These are phyloP conservation scores for Ganoderma lingzhi DNA, from an alignment of 1,284 basidiomycete species.

Conservation along the genomic window DNA sequence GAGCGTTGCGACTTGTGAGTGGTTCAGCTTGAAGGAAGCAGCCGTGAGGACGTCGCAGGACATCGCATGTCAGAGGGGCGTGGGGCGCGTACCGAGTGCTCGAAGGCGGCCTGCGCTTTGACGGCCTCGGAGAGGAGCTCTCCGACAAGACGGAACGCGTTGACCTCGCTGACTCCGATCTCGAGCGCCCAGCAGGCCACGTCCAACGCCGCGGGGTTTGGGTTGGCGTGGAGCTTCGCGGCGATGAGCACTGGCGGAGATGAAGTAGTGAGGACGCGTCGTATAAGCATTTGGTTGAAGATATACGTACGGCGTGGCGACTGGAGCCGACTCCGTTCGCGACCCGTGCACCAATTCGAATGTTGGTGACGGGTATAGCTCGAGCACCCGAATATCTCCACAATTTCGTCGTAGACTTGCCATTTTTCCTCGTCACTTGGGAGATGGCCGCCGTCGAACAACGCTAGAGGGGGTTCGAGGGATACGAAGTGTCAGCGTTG, in stretches of 20 bases:
- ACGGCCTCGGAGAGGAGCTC: background rate
- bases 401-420: background rate
- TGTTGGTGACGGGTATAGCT: background rate
- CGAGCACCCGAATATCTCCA: background rate
- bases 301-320: background rate
- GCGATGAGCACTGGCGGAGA: background rate
- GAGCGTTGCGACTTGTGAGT: background rate
- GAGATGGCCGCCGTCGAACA: background rate
- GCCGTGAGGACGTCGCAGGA: background rate
- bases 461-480: background rate
- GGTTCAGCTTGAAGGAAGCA: background rate
- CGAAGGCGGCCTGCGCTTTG: background rate
- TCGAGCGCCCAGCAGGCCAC: background rate
- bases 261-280: background rate
- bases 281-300: background rate
- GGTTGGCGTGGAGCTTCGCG: background rate
- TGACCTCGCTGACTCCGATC: background rate
- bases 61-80: background rate
- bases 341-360: background rate
- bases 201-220: background rate
- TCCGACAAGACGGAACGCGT: background rate
- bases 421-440: background rate
- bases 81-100: background rate
- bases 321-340: background rate
- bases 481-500: background rate